phyloP scores from a whole-genome alignment of 164 flowering plant genomes.

The Euptelea pleiosperma region DNA sequence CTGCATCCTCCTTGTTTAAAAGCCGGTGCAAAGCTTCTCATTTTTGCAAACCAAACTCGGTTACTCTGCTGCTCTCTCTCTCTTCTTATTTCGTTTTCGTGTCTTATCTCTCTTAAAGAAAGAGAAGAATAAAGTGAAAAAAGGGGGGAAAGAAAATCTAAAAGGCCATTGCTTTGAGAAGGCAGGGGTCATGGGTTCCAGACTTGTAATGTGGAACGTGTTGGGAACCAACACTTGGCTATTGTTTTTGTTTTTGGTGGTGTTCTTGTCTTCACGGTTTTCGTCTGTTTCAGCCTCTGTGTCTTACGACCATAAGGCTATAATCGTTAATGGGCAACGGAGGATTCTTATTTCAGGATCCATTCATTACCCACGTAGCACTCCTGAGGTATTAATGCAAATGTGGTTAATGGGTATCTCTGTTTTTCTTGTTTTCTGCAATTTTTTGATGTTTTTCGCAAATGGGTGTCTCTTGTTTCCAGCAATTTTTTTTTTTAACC shows the following conservation, averaged over 20 bases:
- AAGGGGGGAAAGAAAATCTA: not conserved
- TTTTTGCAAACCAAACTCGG: conserved; percentile 14
- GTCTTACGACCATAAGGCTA: conserved; percentile 62
- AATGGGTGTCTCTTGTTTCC: too few species aligned
- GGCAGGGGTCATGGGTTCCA: not conserved
- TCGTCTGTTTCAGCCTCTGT: conserved; percentile 48
- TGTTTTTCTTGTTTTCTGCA: not conserved
- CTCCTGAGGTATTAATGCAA: conserved; percentile 64
- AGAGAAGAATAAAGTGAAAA: conserved; percentile 1
- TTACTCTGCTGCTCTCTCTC: not conserved
- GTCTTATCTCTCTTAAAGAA: conserved; percentile 1
- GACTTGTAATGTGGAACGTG: conserved; percentile 29
- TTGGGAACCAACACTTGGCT: conserved; percentile 7
- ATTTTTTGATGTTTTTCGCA: not conserved
- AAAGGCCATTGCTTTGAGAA: conserved; percentile 10
- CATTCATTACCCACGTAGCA: conserved; percentile 88
- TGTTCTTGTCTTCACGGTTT: conserved; percentile 24
- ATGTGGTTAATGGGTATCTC: conserved; percentile 26
- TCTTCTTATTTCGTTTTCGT: not conserved
- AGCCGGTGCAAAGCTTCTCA: conserved; percentile 8
- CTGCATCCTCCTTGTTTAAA: conserved; percentile 13
- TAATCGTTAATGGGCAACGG: conserved; percentile 65
- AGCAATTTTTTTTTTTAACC: too few species aligned
- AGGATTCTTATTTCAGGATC: conserved; percentile 87
- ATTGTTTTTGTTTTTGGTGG: conserved; percentile 16